phyloP scores from a whole-genome alignment of 768 basidiomycete species.

The Sarcodon sp. region DNA sequence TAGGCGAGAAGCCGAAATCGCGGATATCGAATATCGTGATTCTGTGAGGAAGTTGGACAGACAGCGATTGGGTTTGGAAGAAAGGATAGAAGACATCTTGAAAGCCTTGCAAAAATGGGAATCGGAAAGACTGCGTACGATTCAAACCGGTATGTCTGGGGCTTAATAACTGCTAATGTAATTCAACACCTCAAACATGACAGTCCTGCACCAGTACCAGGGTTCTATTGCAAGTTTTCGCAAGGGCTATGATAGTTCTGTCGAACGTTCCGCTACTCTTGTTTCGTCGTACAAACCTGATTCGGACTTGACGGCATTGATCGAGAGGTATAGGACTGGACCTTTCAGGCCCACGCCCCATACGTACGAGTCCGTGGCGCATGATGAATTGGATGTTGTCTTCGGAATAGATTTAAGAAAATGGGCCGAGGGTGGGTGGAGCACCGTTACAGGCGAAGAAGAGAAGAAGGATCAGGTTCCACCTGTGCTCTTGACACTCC shows the following conservation, averaged over 20 bases:
- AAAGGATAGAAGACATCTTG: conserved; percentile 72
- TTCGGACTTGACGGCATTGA: conserved; percentile 72
- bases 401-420: conserved; percentile 88
- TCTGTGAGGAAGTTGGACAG: conserved; percentile 75
- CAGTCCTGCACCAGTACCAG: conserved; percentile 81
- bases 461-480: conserved; percentile 56
- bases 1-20: conserved; percentile 67
- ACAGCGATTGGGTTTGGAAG: conserved; percentile 77
- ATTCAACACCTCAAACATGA: background rate
- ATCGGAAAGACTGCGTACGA: conserved; percentile 64
- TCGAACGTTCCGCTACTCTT: conserved; percentile 61
- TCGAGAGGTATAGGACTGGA: conserved; percentile 88
- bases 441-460: conserved; percentile 26
- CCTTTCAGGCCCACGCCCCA: conserved; percentile 83
- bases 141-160: conserved; percentile 57
- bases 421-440: conserved; percentile 71
- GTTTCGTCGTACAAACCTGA: conserved; percentile 84
- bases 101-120: conserved; percentile 81
- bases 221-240: conserved; percentile 66
- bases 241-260: conserved; percentile 45
- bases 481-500: conserved; percentile 55
- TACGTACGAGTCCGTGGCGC: conserved; percentile 75
- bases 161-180: background rate
- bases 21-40: conserved; percentile 69
- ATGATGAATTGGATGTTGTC: conserved; percentile 74